A percentile compares a stretch with the other conserved stretches of the same genome.
Evolutionary conservation across 306 rosid species (phyloP).

Genomic region (Vigna unguiculata): DNA sequence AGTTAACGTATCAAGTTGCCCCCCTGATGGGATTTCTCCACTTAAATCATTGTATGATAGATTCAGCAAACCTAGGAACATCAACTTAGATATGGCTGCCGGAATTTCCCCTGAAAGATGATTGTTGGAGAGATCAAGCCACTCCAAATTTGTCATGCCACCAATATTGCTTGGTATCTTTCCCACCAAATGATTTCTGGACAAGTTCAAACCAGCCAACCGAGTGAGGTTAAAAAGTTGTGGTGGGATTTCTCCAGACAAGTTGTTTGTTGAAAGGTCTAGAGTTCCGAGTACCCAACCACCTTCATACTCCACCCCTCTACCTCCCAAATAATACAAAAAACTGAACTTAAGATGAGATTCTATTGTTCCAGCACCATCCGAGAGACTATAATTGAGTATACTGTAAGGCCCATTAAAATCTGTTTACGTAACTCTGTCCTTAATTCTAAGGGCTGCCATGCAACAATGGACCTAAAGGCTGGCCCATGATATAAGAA

Average conservation of each 20-base stretch:
- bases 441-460: no score
- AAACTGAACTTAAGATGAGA: no score
- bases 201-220: not conserved
- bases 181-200: not conserved
- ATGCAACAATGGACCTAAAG: no score
- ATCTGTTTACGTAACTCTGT: no score
- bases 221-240: not conserved
- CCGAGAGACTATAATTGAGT: not conserved
- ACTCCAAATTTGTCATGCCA: not conserved
- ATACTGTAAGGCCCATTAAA: no score
- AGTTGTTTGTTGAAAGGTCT: not conserved
- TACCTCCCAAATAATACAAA: no score
- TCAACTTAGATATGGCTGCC: not conserved
- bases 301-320: no score
- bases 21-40: not conserved
- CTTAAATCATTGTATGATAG: not conserved
- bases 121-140: not conserved
- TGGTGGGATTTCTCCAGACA: slow-evolving; percentile 28
- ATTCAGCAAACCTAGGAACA: not conserved
- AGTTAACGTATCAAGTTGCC: not conserved
- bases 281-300: no score
- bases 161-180: not conserved
- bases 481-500: no score
- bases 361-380: no score
- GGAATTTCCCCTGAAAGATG: slow-evolving; percentile 8